Evolutionary conservation across 75 land plant genomes (phyloP).

Genomic region (Picea sitchensis): DNA sequence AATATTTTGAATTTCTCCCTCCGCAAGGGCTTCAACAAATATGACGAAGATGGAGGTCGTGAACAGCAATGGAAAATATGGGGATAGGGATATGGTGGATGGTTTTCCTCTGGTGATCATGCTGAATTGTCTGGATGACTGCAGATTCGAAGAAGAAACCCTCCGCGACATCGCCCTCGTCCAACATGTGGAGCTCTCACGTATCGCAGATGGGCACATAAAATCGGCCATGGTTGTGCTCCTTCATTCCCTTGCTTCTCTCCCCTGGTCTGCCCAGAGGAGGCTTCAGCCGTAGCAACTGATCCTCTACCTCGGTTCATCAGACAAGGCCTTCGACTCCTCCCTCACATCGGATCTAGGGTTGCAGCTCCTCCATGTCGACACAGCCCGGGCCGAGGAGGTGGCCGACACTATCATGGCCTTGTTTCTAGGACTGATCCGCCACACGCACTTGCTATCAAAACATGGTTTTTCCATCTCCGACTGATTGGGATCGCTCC

Average conservation of each 20-base stretch:
- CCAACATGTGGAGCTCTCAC: slow-evolving; percentile 55
- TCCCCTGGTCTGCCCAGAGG: slow-evolving; percentile 97
- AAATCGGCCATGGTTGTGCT: no score
- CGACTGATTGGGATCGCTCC: slow-evolving; percentile 96
- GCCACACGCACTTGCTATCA: no score
- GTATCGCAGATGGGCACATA: no score
- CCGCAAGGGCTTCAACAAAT: no score
- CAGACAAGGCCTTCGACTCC: slow-evolving; percentile 86
- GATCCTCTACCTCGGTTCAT: no score
- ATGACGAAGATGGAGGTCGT: no score
- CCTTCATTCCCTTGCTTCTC: slow-evolving; percentile 84
- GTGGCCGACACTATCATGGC: no score
- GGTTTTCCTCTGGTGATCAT: slow-evolving; percentile 76
- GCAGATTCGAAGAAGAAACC: neutral
- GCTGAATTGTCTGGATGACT: slow-evolving; percentile 15
- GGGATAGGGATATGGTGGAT: neutral
- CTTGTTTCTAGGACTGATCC: slow-evolving; percentile 75
- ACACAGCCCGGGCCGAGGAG: no score
- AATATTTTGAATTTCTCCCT: no score
- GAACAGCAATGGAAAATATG: no score
- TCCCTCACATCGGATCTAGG: slow-evolving; percentile 87
- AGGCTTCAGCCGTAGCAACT: no score
- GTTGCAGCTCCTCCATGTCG: no score
- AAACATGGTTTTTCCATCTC: slow-evolving; percentile 66
- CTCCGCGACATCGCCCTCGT: slow-evolving; percentile 63